These are phyloP conservation scores for Emergomyces orientalis DNA, from an alignment of 2,329 filamentous ascomycete genomes.

Conservation along the genomic window DNA sequence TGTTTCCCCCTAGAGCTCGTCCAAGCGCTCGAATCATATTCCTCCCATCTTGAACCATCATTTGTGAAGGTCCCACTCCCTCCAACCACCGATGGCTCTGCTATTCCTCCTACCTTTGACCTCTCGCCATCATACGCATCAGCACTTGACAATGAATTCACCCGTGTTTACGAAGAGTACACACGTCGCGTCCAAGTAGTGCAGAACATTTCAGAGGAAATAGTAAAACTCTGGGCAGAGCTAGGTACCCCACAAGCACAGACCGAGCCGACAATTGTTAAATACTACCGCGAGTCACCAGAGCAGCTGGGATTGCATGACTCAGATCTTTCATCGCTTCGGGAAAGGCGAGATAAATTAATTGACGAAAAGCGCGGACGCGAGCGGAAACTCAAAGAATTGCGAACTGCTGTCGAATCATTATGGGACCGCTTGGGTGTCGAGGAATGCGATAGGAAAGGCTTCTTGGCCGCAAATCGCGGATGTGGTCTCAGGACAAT, in stretches of 20 bases:
- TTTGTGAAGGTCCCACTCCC: constrained; percentile 82
- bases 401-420: constrained; percentile 67
- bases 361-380: constrained; percentile 79
- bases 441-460: constrained; percentile 71
- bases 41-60: constrained; percentile 81
- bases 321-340: constrained; percentile 68
- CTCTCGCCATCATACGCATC: constrained; percentile 84
- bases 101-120: constrained; percentile 74
- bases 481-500: constrained; percentile 86
- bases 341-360: constrained; percentile 68
- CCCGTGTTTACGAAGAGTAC: constrained; percentile 93
- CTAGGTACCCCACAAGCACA: constrained; percentile 89
- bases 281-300: constrained; percentile 79
- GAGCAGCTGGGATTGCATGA: constrained; percentile 90
- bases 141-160: constrained; percentile 81
- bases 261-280: constrained; percentile 77
- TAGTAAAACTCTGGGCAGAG: constrained; percentile 92
- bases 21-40: constrained; percentile 88
- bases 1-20: constrained; percentile 59
- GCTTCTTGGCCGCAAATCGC: constrained; percentile 76
- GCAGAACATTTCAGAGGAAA: constrained; percentile 65
- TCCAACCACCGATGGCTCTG: constrained; percentile 66
- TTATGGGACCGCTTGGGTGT: constrained; percentile 85
- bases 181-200: constrained; percentile 70
- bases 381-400: constrained; percentile 66